Evolutionary conservation across 208 protist genomes (phyloP), one percentile per base, ranked within the genome.

Genomic region (Crithidia expoeki): DNA sequence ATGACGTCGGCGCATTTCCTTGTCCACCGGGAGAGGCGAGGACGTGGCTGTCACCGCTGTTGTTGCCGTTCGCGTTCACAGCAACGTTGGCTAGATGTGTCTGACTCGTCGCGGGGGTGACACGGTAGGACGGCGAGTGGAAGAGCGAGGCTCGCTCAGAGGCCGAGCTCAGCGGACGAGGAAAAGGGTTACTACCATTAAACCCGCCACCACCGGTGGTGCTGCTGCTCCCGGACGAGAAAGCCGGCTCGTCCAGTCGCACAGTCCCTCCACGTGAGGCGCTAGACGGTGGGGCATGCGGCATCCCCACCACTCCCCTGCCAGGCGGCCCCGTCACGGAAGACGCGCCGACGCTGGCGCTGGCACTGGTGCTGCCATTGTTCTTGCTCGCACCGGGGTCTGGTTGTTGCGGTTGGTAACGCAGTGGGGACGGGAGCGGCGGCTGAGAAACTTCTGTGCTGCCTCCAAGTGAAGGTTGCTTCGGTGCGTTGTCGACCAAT

Each of bases 111-210:
- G 46, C 60, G 30, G 60, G 40, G 32, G 60, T 30, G 44, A n/a
- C 46, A 46, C 44, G 60, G 60, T 65, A 65, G n/a, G 60, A 27
- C 46, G 60, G 60, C 4, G 16, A 16, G 60, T 46, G 42, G 21
- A 65, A 52, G 60, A 65, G 42, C 4, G 60, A 65, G 17, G 30
- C 11, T 5, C 60, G 60, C 23, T 65, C 46, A 1, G 60, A 25
- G 6, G 60, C 30, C 27, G 46, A 28, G 32, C 42, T 50, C 42
- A 50, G 58, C 27, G 40, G 40, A 42, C 34, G 58, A 12, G 40
- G 19, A 4, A 27, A 14, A 3, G 36, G 2, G 23, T 3, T 47
- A 11, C 56, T 61, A 28, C 56, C 47, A 32, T 9, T 52, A n/a
- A n/a, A n/a, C n/a, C n/a, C n/a, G n/a, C n/a, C n/a, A n/a, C n/a